Evolutionary conservation across 805 yeast genomes (phyloP), one percentile per base, ranked within the genome.

Genomic region (Nakazawaea populi): DNA sequence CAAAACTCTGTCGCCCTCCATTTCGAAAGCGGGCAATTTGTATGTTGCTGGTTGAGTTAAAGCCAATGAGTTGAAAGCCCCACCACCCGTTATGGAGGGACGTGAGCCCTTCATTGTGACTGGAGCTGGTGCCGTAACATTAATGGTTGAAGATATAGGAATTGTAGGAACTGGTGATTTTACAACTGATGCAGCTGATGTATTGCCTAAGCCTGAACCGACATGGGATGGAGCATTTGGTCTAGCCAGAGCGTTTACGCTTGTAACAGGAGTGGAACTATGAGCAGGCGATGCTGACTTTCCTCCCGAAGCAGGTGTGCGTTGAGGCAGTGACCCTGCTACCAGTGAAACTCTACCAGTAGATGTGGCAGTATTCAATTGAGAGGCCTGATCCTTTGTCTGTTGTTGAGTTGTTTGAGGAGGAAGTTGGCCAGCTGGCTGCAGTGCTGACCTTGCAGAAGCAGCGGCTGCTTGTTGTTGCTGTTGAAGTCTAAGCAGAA

Each of bases 1-100:
- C 62, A 94, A 72, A 1, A 91, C 95, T 30, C 97, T 70, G 46
- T 87, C 89, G 6, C 88, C 85, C 55, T 83, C 88, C 57, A 89
- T 72, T 60, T 90, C 97, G 62, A 86, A 88, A 4, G 86, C 82
- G 24, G 96, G 97, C 43, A 91, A 76, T 56, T 82, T 84, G 46
- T 82, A 71, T 48, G 83, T 61, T 0, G 87, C 88, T 0, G 97
- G 97, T 1, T 90, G 80, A 12, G 88, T 82, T 51, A 91, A 67
- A 30, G 87, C 75, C 58, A 96, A 74, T 51, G 85, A 70, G 68
- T 82, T 70, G 53, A 85, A 76, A 1, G 96, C 94, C 51, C 82
- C 79, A 9, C 97, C 97, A 39, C 90, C 94, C 30, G 89, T 76
- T 46, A 89, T 70, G 6, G 96, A 83, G 11, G 99, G 96, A 53